Base-by-base conservation (phyloP, 345 rosid genomes). In the Populus alba region DNA sequence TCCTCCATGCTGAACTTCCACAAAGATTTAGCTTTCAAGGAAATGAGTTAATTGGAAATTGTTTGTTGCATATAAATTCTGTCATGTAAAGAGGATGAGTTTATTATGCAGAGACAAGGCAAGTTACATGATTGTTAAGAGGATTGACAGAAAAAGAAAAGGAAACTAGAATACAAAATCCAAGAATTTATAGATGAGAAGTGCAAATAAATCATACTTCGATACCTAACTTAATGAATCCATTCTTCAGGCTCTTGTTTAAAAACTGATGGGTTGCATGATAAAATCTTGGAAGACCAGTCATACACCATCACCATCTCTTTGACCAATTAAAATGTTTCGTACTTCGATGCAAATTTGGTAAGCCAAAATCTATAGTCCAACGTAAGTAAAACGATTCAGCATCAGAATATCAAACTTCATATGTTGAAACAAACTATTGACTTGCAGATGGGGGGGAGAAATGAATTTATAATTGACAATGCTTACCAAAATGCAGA, bases 201-300 rank as follows among this genome's bases (percentile, higher is more conserved):
- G 41, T 7, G 41, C 6, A 5, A 38, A n/a, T n/a, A 6, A 38
- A 38, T 38, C n/a, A 16, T 15, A 53, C 17, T 13, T 11, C 61
- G 7, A 22, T 57, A 72, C 75, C 66, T 2, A 37, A 55, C 45
- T 47, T 33, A 57, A 20, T 57, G 66, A 72, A 72, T 55, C 75
- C 75, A 18, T 55, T 55, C 75, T 57, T 55, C 66, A 5, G 12
- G 17, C 4, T 18, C 45, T 16, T 12, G n/a, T 57, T 55, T 31
- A 27, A 72, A 72, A 53, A 66, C 49, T 55, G 75, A 72, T 33
- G 29, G 66, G 12, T 53, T 43, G n/a, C 66, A 72, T 18, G 75
- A 37, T 18, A 27, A 65, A 31, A 72, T 45, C 18, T 72, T n/a
- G n/a, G 75, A 22, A 72, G 75, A 25, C 25, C 29, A 57, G 66